Base-by-base conservation (phyloP, 2,329 filamentous ascomycete genomes). In the Sclerotinia trifoliorum region DNA sequence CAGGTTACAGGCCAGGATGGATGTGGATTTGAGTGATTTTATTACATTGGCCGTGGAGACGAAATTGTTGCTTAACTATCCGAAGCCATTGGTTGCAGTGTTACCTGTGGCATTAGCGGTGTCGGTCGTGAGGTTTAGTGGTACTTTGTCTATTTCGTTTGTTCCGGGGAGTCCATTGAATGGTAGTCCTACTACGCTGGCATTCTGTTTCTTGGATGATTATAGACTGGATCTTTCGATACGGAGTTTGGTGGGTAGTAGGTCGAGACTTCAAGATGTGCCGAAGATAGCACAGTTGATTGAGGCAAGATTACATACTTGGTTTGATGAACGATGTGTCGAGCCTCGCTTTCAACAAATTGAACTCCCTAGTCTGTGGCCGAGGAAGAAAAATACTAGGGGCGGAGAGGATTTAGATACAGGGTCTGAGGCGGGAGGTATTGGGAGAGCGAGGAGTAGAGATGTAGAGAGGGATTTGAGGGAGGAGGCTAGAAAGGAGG, bases 31-130 rank as follows among this genome's bases (percentile, higher is more conserved):
- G 69, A 95, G 91, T 79, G 95, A 99, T 80, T 94, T 97, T 80
- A 92, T 99, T 69, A 99, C 95, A 0, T 83, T 99, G 66, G 95
- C 93, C 0, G 85, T 99, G 35, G 95, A 99, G 81, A 99, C 95
- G 3, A 97, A 95, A 74, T 82, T 99, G 71, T 84, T 97, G 60
- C 85, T 99, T 67, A 99, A 99, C 80, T 99, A 96, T 78, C 95
- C 95, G 0, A 96, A 94, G 77, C 92, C 92, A 10, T 83, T 93
- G 66, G 92, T 93, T 7, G 95, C 95, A 0, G 90, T 97, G 10
- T 83, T 99, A 0, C 95, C 95, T 3, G 94, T 99, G 24, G 95
- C 94, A 0, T 82, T 99, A 46, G 90, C 94, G 0, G 94, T 99
- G 17, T 95, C 90, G 21, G 91, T 99, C 21, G 92, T 97, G 21